Percentiles rank a stretch among this genome's conserved stretches.
Evolutionary conservation across 306 rosid genomes (phyloP).

Genomic region (Gastrolobium bilobum): DNA sequence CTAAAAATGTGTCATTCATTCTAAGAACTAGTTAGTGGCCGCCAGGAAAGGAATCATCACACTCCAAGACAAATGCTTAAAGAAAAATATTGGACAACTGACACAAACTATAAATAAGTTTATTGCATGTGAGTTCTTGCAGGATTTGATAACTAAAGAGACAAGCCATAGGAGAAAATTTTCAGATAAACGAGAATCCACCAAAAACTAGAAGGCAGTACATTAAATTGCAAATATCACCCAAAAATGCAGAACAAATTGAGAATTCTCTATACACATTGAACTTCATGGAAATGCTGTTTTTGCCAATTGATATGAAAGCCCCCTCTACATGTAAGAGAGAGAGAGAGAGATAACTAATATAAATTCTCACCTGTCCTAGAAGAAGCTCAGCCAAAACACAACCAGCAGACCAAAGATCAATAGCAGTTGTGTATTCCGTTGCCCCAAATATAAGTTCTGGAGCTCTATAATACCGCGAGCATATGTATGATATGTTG

Average conservation of each 20-base stretch:
- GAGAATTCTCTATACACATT: background rate
- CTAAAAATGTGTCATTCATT: conserved; percentile 11
- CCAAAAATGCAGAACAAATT: conserved; percentile 18
- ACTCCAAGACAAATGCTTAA: background rate
- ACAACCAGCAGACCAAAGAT: conserved; percentile 97
- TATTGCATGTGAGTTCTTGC: background rate
- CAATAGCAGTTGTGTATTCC: conserved; percentile 94
- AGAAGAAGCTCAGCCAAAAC: conserved; percentile 95
- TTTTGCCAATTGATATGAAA: conserved; percentile 3
- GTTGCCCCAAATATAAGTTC: conserved; percentile 98
- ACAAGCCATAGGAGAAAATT: background rate
- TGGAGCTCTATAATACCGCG: conserved; percentile 96
- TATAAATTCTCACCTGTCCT: conserved; percentile 73
- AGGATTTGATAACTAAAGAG: background rate
- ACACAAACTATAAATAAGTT: background rate
- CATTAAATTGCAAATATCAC: background rate
- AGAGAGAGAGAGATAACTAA: background rate
- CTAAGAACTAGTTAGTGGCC: background rate
- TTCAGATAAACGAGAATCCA: conserved; percentile 4
- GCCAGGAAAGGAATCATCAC: background rate
- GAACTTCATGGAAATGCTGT: background rate
- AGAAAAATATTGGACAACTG: conserved; percentile 10
- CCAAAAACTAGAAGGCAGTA: conserved; percentile 10
- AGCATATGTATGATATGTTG: conserved; percentile 96
- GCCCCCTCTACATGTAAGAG: background rate